Base-by-base conservation (phyloP, 225 moss, liverwort and hornwort genomes). In the Physcomitrium patens region DNA sequence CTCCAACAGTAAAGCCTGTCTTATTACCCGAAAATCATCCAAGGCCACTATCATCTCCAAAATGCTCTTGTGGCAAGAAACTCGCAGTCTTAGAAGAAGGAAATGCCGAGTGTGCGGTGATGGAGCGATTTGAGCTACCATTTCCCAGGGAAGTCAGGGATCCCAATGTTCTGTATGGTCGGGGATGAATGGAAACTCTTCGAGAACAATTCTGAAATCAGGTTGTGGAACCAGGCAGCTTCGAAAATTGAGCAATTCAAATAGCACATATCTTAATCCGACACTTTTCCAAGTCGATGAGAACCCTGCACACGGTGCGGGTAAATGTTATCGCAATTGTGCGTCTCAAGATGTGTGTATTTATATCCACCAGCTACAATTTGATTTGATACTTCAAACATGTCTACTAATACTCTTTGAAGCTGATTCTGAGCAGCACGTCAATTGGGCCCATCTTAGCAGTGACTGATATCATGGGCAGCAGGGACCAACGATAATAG, bases 91-190 rank as follows among this genome's bases (percentile, higher is more conserved):
- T 86, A 49, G 82, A 91, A 41, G 82, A 91, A 54, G 91, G 88
- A 11, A 56, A 73, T 7, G 42, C 72, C 9, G 88, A 82, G 63
- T 91, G 91, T 69, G 76, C 86, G 19, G 91, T 91, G 59, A 91
- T 81, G 73, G 91, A 91, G 75, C 82, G 91, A 31, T 77, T 88
- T 72, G 88, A 91, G 79, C 64, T 91, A 51, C 91, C 91, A 15
- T 91, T 91, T 66, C 80, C 79, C 18, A 76, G 74, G 77, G 85
- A 88, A 63, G 84, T 86, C 14, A 83, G 72, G 58, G 78, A 80
- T 60, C 91, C 91, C 59, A 84, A 91, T 75, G 91, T 91, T 20
- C 55, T 88, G 42, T 88, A 86, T 68, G 91, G 91, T 28, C 83
- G 88, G 65, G 91, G 91, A 62, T 91, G 72, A 87, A 14, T 14